Base-by-base conservation (phyloP, 768 basidiomycete genomes). In the Tylopilus subfusipes region DNA sequence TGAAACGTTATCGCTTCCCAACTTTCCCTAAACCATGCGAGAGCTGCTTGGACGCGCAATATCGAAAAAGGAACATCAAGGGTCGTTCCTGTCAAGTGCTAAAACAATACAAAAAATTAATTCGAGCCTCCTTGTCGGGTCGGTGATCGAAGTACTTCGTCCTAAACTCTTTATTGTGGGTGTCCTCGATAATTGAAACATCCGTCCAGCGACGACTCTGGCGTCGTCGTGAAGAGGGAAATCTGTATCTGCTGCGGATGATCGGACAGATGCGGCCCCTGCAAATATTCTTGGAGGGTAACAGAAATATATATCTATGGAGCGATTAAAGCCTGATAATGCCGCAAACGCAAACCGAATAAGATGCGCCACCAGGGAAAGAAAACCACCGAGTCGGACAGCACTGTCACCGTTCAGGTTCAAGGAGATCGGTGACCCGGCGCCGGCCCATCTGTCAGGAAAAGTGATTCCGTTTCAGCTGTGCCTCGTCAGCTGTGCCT, bases 1-100 rank as follows among this genome's bases (percentile, higher is more conserved):
- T 53, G 58, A 53, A 54, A 65, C 62, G 63, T 65, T 56, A 67
- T 65, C 55, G 42, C 50, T 27, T 57, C 55, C 38, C 55, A 50
- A 45, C 51, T 36, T 56, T 55, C 43, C 53, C 59, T 46, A 50
- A 53, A 49, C 49, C 62, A 53, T 60, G 49, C 29, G 44, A 42
- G 44, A 38, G 42, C 43, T 13, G 53, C 53, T 53, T 63, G 46
- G 48, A 42, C 34, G 49, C 42, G 3, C n/a, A 13, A 21, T 11
- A 42, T 38, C 53, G 7, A 22, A 55, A 57, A 53, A 51, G 38
- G 61, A 45, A 55, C 52, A 40, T 59, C 43, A 30, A 54, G 52
- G 43, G 53, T 40, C 43, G 48, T 46, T 52, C 42, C 53, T 57
- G 46, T 36, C 34, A 19, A 16, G 25, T 33, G 19, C 48, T 13